These are phyloP conservation scores for Cladosporium halotolerans DNA, from an alignment of 2,329 filamentous ascomycete species.

Conservation along the genomic window DNA sequence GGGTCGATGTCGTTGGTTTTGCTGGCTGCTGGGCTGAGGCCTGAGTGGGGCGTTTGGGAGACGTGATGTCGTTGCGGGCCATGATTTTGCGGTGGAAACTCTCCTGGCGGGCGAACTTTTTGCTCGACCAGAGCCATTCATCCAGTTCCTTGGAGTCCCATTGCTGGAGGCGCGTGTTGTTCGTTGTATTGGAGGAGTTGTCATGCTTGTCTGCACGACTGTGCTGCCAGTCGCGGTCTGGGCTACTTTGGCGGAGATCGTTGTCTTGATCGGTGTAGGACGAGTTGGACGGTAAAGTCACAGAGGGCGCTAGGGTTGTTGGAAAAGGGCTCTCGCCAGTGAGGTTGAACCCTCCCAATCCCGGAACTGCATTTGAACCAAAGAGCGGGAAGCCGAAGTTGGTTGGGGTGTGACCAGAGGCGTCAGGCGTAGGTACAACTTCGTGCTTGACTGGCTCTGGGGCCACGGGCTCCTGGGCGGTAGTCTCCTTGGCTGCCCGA, in stretches of 20 bases:
- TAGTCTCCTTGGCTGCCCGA: neutral
- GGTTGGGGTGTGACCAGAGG: neutral
- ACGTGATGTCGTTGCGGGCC: slow-evolving; percentile 6
- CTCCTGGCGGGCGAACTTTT: slow-evolving; percentile 28
- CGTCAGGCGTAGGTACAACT: neutral
- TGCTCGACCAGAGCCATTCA: slow-evolving; percentile 36
- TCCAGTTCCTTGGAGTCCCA: slow-evolving; percentile 27
- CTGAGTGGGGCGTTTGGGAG: neutral
- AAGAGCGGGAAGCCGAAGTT: slow-evolving; percentile 8
- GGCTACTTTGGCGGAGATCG: slow-evolving; percentile 7
- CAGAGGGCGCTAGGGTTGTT: slow-evolving; percentile 1
- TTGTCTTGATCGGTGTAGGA: neutral
- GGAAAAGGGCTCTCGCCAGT: neutral
- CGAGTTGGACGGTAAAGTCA: neutral
- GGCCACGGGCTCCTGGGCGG: neutral
- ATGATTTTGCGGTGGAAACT: slow-evolving; percentile 24
- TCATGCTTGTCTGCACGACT: neutral
- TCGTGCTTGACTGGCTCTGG: neutral
- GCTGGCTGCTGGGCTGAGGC: slow-evolving; percentile 1
- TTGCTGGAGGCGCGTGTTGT: neutral
- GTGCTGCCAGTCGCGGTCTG: slow-evolving; percentile 4
- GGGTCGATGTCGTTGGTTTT: neutral
- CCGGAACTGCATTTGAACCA: neutral
- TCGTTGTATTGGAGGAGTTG: neutral
- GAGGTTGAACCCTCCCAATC: neutral